Evolutionary conservation across 345 rosid species (phyloP), one percentile per base, ranked within the genome.

Genomic region (Arabis hirsuta): DNA sequence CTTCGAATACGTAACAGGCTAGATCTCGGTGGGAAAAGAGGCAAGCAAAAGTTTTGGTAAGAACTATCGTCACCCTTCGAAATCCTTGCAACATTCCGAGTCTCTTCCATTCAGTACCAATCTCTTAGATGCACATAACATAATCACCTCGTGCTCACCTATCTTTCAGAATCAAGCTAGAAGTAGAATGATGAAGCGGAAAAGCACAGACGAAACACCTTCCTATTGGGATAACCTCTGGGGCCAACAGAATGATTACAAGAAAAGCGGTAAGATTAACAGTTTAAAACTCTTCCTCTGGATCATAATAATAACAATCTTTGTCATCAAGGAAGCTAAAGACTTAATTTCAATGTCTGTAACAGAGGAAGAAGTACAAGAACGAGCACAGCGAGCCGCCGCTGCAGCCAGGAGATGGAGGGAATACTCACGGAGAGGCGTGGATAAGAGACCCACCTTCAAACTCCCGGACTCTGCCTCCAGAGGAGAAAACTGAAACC

Each of bases 381-480:
- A 89, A 69, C 85, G 93, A 73, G 88, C 90, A 20, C 84, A 65
- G 51, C 79, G 90, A 76, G 93, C 96, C 0, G 96, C 98, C 0
- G 96, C 91, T 5, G 97, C 97, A 5, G 87, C 98, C 9, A 79
- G 93, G 43, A 84, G 90, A 82, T 94, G 96, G 97, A 88, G 98
- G 76, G 97, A 94, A 79, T 94, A 89, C 72, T 91, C 98, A 6
- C 83, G 97, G 60, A 79, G 79, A 69, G 98, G 97, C 39, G 97
- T 60, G 0, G 97, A 94, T 73, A 87, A 88, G 81, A 90, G 86
- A 29, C 92, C 95, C 9, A 82, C 87, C 19, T 76, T 76, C 70
- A 91, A 94, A 80, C 98, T 94, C 77, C 97, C 96, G 0, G 92
- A 86, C 76, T 81, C 90, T 1, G 65, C 81, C 39, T 62, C 91